Base-by-base conservation (phyloP, 192 early-diverging fungal genomes). In the Coemansia sp. region DNA sequence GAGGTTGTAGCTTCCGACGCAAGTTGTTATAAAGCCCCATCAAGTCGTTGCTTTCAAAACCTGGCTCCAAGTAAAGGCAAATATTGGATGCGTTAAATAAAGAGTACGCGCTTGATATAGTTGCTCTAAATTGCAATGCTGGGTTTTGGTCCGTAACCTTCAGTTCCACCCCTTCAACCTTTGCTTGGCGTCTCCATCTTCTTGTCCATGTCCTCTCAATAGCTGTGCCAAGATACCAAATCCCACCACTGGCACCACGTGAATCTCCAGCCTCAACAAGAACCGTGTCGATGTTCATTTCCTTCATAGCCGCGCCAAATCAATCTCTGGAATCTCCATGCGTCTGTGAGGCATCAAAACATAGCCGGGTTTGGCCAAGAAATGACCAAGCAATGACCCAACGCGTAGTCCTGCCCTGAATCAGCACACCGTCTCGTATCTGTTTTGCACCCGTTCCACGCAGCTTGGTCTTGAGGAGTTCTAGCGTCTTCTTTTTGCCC, bases 401-500 rank as follows among this genome's bases (percentile, higher is more conserved):
- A 3, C 75, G 53, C 0, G 68, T 68, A 2, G 81, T 83, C 13
- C 45, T 51, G 6, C 81, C 72, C 24, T 65, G 75, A 2, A 69
- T 33, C 56, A 78, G 34, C 33, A 24, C 39, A 2, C 69, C 66
- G 19, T 78, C 75, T 10, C 61, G 54, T 3, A 75, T 37, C 4
- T 68, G 68, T 29, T 41, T 69, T 9, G 68, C 76, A 0, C 64
- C 60, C 2, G 24, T 27, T 3, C 21, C 48, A 17, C 60, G 63
- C 3, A 69, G 16, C 21, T 48, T 66, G 0, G 62, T 16, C n/a
- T 64, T 69, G 3, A 83, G 34, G 1, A 33, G 5, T 8, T 42
- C 72, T 24, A 91, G 64, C 0, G 91, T 87, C 16, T 62, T 63
- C 61, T 86, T 88, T 16, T 86, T 78, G 17, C 94, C 94, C 4